Percentiles rank a stretch among this genome's conserved stretches.
Evolutionary conservation across 345 rosid genomes (phyloP).

Genomic region (Eucalyptus virginea): DNA sequence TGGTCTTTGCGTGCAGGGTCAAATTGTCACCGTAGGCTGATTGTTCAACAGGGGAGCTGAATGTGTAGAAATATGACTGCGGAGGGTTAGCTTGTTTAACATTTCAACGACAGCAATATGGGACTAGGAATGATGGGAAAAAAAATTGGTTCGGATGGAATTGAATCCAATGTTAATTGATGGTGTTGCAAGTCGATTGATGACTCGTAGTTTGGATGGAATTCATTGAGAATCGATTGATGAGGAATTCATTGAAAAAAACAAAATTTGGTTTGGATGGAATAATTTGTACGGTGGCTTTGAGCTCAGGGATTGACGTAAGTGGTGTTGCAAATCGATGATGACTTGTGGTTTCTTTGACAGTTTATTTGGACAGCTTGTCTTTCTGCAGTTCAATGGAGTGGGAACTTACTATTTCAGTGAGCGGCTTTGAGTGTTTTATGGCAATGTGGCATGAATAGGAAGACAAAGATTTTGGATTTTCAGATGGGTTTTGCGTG

Average conservation of each 20-base stretch:
- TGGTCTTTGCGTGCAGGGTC: neutral
- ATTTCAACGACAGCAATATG: neutral
- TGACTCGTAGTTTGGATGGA: neutral
- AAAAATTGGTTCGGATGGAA: neutral
- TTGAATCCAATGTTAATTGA: neutral
- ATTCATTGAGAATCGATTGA: neutral
- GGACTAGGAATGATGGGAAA: neutral
- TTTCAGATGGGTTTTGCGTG: neutral
- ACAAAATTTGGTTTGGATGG: neutral
- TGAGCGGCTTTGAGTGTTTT: neutral
- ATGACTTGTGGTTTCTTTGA: neutral
- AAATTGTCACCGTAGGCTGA: neutral
- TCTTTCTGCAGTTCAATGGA: neutral
- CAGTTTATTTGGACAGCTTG: neutral
- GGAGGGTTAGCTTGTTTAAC: neutral
- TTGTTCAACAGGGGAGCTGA: neutral
- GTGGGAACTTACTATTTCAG: neutral
- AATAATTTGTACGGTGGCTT: neutral
- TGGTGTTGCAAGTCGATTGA: neutral
- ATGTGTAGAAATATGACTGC: neutral
- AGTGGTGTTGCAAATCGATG: neutral
- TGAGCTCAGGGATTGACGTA: neutral
- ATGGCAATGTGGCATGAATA: neutral
- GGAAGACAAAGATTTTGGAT: neutral
- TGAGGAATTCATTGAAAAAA: neutral